phyloP scores from a whole-genome alignment of 2,329 filamentous ascomycete species.

The Cercospora sp. region DNA sequence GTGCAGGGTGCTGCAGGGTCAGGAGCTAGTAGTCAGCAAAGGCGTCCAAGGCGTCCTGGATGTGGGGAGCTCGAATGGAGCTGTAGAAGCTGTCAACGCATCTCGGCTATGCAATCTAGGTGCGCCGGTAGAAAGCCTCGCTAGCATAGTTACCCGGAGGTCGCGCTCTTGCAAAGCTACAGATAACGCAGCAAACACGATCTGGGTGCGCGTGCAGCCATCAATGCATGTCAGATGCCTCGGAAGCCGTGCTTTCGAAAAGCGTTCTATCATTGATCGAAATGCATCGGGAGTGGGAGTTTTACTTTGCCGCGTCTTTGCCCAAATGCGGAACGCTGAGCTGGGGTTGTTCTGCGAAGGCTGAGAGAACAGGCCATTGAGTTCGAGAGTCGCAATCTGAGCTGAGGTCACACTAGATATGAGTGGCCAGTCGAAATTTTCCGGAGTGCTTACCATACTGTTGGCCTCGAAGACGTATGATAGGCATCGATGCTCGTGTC shows the following conservation, averaged over 20 bases:
- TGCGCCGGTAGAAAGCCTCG: background rate
- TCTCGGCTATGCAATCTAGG: background rate
- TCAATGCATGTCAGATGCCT: background rate
- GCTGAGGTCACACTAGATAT: background rate
- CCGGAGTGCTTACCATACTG: background rate
- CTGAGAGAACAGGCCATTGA: background rate
- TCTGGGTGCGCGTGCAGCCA: background rate
- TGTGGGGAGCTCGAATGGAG: background rate
- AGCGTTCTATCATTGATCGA: background rate
- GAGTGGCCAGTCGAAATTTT: background rate
- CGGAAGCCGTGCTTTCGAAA: background rate
- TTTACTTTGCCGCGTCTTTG: background rate
- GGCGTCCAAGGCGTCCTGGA: background rate
- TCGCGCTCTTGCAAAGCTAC: background rate
- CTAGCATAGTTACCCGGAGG: background rate
- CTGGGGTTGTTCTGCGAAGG: background rate
- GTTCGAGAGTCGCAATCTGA: background rate
- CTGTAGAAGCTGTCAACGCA: background rate
- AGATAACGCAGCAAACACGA: background rate
- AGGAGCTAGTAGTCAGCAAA: background rate
- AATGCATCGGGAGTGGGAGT: background rate
- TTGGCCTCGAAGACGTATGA: background rate
- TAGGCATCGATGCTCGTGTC: background rate
- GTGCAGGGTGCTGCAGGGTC: background rate
- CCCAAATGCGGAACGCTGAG: background rate